A percentile compares a stretch with the other conserved stretches of the same genome.
phyloP scores from a whole-genome alignment of 106 monocot species.

The Allium sativum region DNA sequence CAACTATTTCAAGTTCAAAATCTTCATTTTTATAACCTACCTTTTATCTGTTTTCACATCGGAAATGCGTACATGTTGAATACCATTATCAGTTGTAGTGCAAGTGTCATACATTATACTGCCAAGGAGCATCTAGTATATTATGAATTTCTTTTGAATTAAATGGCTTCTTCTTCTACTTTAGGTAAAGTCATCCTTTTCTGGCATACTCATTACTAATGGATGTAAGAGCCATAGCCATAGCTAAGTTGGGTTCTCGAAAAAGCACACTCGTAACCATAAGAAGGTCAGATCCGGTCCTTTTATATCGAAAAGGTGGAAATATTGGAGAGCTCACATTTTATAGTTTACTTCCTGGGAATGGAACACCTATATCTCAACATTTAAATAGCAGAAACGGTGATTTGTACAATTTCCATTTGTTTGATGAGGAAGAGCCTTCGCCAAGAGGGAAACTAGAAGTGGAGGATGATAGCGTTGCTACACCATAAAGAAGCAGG shows the following conservation, averaged over 20 bases:
- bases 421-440: slow-evolving; percentile 78
- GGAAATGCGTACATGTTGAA: not conserved
- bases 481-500: slow-evolving; percentile 10
- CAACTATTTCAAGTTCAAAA: slow-evolving; percentile 59
- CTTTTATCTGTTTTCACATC: not conserved
- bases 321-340: slow-evolving; percentile 36
- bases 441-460: slow-evolving; percentile 42
- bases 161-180: not conserved
- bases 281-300: slow-evolving; percentile 62
- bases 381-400: slow-evolving; percentile 18
- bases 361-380: slow-evolving; percentile 25
- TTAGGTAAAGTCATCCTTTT: slow-evolving; percentile 87
- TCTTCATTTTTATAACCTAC: not conserved
- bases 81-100: no score
- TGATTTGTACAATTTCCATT: slow-evolving; percentile 57
- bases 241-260: slow-evolving; percentile 29
- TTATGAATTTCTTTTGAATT: no score
- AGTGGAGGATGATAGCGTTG: slow-evolving; percentile 1
- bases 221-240: slow-evolving; percentile 35
- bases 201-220: slow-evolving; percentile 71
- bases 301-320: slow-evolving; percentile 65
- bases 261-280: slow-evolving; percentile 77
- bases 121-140: no score
- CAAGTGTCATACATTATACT: no score
- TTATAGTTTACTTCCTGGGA: slow-evolving; percentile 42